phyloP scores from a whole-genome alignment of 352 stramenopile species.

The Aphanomyces euteiches region DNA sequence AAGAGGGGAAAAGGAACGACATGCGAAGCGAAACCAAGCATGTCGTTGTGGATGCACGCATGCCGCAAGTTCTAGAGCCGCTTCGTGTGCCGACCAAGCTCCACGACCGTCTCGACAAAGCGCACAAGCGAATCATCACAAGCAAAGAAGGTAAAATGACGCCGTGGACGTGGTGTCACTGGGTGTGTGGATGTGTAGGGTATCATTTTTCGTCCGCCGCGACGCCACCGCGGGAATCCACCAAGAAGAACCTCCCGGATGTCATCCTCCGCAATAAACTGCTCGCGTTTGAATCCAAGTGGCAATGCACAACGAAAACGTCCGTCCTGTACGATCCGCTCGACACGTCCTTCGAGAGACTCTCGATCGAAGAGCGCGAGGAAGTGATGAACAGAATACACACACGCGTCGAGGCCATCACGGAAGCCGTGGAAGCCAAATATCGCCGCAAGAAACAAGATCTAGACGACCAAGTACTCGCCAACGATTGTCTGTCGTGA shows the following conservation, averaged over 20 bases:
- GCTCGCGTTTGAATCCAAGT: conserved; percentile 68
- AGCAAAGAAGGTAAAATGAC: background rate
- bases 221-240: background rate
- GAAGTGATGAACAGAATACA: conserved; percentile 70
- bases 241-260: conserved; percentile 48
- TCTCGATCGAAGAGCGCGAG: conserved; percentile 68
- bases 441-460: conserved; percentile 49
- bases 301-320: conserved; percentile 41
- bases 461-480: conserved; percentile 46
- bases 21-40: conserved; percentile 8
- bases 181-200: background rate
- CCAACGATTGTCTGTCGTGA: background rate
- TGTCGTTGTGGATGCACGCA: conserved; percentile 41
- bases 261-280: conserved; percentile 76
- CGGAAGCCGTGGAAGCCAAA: conserved; percentile 49
- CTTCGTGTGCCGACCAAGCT: conserved; percentile 58
- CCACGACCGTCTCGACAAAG: conserved; percentile 36
- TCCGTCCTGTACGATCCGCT: conserved; percentile 53
- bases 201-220: conserved; percentile 2
- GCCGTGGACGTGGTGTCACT: background rate
- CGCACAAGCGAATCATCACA: background rate
- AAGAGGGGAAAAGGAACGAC: background rate
- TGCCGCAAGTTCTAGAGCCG: conserved; percentile 56
- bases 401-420: conserved; percentile 59
- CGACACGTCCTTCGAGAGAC: conserved; percentile 46